A percentile compares a stretch with the other conserved stretches of the same genome.
These are phyloP conservation scores for Neofusicoccum laricinum DNA, from an alignment of 2,329 filamentous ascomycete genomes.

Conservation along the genomic window DNA sequence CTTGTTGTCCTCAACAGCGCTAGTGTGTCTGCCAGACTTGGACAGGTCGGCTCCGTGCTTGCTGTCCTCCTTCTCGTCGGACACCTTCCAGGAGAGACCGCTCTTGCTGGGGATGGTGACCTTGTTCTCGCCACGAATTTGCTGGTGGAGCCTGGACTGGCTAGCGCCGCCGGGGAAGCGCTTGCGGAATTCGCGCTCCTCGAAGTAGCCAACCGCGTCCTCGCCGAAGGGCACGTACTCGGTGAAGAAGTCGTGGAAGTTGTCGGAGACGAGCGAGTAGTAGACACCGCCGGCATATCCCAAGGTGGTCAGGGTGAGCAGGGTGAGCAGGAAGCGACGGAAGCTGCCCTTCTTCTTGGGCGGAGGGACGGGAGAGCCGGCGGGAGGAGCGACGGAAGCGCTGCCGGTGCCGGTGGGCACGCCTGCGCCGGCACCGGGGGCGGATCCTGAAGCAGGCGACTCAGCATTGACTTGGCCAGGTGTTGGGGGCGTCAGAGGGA, in stretches of 20 bases:
- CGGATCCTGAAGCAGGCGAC: constrained; percentile 26
- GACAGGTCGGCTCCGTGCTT: constrained; percentile 36
- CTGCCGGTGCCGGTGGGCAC: constrained; percentile 43
- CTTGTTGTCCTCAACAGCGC: constrained; percentile 50
- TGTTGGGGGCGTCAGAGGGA: constrained; percentile 46
- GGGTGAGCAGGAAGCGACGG: constrained; percentile 71
- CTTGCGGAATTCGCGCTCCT: constrained; percentile 89
- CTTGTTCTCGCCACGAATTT: constrained; percentile 59
- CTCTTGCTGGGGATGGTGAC: constrained; percentile 83
- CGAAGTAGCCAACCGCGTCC: constrained; percentile 89
- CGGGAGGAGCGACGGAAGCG: constrained; percentile 39
- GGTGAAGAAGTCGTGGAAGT: constrained; percentile 99
- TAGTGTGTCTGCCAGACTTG: constrained; percentile 57
- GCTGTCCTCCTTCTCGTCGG: constrained; percentile 50
- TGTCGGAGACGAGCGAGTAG: constrained; percentile 91
- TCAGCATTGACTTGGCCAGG: constrained; percentile 39
- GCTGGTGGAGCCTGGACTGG: constrained; percentile 42
- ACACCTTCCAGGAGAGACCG: constrained; percentile 77
- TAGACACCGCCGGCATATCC: constrained; percentile 86
- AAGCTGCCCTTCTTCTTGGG: constrained; percentile 66
- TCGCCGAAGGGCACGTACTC: constrained; percentile 95
- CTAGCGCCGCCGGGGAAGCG: constrained; percentile 59
- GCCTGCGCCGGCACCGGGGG: constrained; percentile 25
- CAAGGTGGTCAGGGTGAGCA: constrained; percentile 72
- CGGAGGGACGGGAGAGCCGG: constrained; percentile 32